Base-by-base conservation (phyloP, 345 rosid species). In the Rhizophora apiculata region DNA sequence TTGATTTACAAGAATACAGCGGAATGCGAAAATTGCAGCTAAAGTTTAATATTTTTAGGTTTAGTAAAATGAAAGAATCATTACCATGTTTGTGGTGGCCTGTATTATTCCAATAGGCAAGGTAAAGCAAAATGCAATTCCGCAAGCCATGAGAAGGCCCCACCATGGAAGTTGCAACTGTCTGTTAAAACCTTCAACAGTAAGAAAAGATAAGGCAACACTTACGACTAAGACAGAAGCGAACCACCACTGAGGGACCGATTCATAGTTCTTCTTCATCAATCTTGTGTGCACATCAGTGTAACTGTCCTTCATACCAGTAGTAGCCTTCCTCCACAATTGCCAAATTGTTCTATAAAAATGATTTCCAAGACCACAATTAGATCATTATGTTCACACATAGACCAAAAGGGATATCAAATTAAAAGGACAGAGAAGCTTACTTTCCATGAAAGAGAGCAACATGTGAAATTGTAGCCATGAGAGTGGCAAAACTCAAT, bases 151-250 rank as follows among this genome's bases (percentile, higher is more conserved):
- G 39, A 87, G 67, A 2, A 87, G 84, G 20, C 86, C 92, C 92
- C 92, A 85, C 86, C 89, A 87, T 26, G 92, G 92, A 86, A 87
- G 81, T 71, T 87, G 89, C 56, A 88, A 65, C 76, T 88, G 59
- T 2, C 78, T 81, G 72, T 76, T 78, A 24, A 56, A 56, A 56
- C 60, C 60, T 56, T 56, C 31, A 10, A 56, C 60, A 24, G 60
- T 87, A 88, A 70, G 73, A 82, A 69, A 62, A 70, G 89, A 81
- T 66, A 75, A 21, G 4, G 2, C 70, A 6, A 56, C 30, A 24
- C 60, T 56, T 10, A 56, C 16, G 24, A 56, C 15, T 26, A 56
- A 56, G 29, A 56, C 60, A 84, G 82, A 60, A 82, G 39, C 52
- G 73, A 87, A 85, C 92, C 92, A 87, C 89, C 89, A 87, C 18